Evolutionary conservation across 2,329 filamentous ascomycete genomes (phyloP).

Genomic region (Colletotrichum gigasporum): DNA sequence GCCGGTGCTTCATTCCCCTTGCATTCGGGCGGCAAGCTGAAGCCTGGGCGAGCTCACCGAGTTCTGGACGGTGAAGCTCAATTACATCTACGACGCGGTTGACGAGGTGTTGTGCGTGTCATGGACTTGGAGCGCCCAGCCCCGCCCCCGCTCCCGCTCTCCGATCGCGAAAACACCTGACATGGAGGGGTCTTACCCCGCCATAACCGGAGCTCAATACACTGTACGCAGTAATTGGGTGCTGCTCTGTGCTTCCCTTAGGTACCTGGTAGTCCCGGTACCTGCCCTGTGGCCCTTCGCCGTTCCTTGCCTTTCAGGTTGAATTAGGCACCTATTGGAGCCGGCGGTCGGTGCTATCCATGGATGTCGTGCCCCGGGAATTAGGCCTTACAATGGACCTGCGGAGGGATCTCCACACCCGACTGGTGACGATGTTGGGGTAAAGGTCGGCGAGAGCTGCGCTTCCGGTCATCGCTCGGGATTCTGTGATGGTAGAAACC

Average conservation of each 20-base stretch:
- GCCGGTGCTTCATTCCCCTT: neutral
- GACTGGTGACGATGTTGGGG: neutral
- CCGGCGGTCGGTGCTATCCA: no score
- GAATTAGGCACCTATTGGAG: no score
- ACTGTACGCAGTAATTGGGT: no score
- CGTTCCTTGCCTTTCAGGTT: neutral
- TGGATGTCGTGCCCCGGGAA: neutral
- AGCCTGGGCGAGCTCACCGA: neutral
- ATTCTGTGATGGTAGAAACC: constrained; percentile 18
- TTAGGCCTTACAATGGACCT: constrained; percentile 6
- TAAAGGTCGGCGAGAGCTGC: constrained; percentile 23
- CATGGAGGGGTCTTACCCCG: constrained; percentile 10
- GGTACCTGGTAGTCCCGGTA: no score
- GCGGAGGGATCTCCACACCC: constrained; percentile 1
- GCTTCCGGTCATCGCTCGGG: constrained; percentile 29
- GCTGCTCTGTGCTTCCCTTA: no score
- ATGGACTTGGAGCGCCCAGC: constrained; percentile 10
- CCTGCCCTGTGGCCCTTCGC: neutral
- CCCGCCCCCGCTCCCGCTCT: neutral
- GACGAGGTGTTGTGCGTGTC: constrained; percentile 29
- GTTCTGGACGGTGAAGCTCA: neutral
- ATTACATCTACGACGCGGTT: constrained; percentile 23
- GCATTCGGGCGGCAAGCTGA: neutral
- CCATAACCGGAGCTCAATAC: neutral
- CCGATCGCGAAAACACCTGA: constrained; percentile 32